A percentile compares a stretch with the other conserved stretches of the same genome.
Evolutionary conservation across 2,329 filamentous ascomycete genomes (phyloP).

Genomic region (Teratosphaeria nubilosa): DNA sequence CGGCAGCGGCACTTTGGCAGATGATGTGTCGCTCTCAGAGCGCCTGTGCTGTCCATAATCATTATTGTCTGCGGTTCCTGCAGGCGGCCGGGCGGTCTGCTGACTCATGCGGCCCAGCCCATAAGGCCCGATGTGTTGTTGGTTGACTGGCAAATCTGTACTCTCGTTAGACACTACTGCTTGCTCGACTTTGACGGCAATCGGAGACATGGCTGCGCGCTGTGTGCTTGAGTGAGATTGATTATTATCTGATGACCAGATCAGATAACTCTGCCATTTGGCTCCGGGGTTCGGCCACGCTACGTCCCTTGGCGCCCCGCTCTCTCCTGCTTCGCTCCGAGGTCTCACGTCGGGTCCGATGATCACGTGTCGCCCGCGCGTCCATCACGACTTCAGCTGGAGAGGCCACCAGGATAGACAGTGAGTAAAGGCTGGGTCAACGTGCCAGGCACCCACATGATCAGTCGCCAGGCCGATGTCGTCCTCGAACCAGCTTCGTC

Average conservation of each 20-base stretch:
- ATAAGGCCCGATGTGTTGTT: not conserved
- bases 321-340: not conserved
- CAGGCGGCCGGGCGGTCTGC: not conserved
- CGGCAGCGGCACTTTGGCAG: slow-evolving; percentile 1
- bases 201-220: not conserved
- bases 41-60: not conserved
- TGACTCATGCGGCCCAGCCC: not conserved
- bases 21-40: not conserved
- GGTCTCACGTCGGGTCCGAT: not conserved
- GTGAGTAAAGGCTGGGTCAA: no score
- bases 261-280: not conserved
- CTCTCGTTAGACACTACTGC: not conserved
- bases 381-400: not conserved
- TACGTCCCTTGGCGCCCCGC: not conserved
- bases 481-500: no score
- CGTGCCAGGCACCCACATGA: no score
- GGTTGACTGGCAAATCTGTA: not conserved
- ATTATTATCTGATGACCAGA: not conserved
- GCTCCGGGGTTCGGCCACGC: not conserved
- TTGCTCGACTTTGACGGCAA: not conserved
- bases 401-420: not conserved
- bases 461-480: no score
- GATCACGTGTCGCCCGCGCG: not conserved
- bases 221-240: not conserved
- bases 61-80: not conserved